These are phyloP conservation scores for Draba incana DNA, from an alignment of 345 rosid genomes.

Conservation along the genomic window DNA sequence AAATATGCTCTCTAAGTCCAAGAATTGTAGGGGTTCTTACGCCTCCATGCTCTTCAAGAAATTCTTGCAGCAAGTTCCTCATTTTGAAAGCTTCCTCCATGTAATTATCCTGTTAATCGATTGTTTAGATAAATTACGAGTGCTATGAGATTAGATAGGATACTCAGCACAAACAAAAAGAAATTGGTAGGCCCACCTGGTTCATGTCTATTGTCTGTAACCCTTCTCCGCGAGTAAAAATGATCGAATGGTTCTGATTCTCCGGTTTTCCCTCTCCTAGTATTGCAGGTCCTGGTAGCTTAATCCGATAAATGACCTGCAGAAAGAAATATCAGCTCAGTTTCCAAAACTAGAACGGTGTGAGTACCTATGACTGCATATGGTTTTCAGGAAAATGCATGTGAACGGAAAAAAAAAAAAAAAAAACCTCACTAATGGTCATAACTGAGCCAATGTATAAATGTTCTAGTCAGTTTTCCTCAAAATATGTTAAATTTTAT, in stretches of 20 bases:
- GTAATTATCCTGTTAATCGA: slow-evolving; percentile 61
- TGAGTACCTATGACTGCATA: not conserved
- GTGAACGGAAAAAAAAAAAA: not conserved
- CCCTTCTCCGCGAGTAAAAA: slow-evolving; percentile 68
- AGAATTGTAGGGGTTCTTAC: slow-evolving; percentile 73
- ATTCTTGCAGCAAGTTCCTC: slow-evolving; percentile 82
- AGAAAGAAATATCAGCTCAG: slow-evolving; percentile 17
- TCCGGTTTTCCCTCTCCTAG: slow-evolving; percentile 70
- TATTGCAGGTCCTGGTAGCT: slow-evolving; percentile 64
- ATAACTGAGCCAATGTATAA: not conserved
- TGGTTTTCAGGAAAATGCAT: slow-evolving; percentile 7
- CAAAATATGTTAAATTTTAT: slow-evolving; percentile 29
- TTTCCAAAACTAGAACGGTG: slow-evolving; percentile 4
- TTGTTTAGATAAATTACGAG: not conserved
- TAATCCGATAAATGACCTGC: slow-evolving; percentile 58
- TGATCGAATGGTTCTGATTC: slow-evolving; percentile 64
- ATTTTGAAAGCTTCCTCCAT: slow-evolving; percentile 88
- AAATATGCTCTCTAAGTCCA: slow-evolving; percentile 81
- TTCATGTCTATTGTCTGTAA: slow-evolving; percentile 72
- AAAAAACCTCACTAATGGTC: not conserved
- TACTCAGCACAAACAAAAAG: slow-evolving; percentile 1
- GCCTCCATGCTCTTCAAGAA: slow-evolving; percentile 66
- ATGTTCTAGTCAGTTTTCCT: slow-evolving; percentile 21
- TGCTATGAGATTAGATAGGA: not conserved
- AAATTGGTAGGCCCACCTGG: slow-evolving; percentile 43